Evolutionary conservation across 192 early-diverging fungal genomes (phyloP).

Genomic region (Mortierella claussenii): DNA sequence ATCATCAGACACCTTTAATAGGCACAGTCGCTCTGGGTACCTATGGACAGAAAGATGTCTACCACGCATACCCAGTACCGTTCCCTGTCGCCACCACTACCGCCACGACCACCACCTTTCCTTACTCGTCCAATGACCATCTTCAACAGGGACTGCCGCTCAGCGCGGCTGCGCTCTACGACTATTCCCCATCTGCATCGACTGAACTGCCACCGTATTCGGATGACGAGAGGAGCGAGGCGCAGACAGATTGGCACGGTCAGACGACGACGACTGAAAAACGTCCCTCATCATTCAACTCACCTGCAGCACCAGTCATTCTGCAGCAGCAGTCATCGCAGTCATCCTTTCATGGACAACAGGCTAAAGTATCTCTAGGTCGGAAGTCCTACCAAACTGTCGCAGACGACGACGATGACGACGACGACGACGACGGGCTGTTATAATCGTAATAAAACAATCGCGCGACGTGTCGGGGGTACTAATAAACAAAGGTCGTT

Average conservation of each 20-base stretch:
- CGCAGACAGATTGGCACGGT: conserved; percentile 37
- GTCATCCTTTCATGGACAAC: not conserved
- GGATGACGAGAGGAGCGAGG: conserved; percentile 28
- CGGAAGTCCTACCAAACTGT: conserved; percentile 25
- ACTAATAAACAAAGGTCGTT: too few relatives aligned
- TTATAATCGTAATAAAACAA: too few relatives aligned
- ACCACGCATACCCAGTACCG: not conserved
- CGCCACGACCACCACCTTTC: too few relatives aligned
- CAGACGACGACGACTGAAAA: conserved; percentile 12
- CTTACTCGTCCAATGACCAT: not conserved
- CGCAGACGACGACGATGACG: conserved; percentile 19
- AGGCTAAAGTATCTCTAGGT: conserved; percentile 10
- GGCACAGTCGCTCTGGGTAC: not conserved
- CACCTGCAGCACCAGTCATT: conserved; percentile 4
- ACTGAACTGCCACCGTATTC: conserved; percentile 7
- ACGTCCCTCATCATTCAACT: not conserved
- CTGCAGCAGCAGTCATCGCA: conserved; percentile 1
- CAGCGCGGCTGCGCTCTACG: conserved; percentile 8
- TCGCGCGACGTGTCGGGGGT: too few relatives aligned
- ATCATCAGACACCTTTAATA: conserved; percentile 8
- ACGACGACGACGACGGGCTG: too few relatives aligned
- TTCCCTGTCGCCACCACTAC: too few relatives aligned
- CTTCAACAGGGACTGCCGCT: not conserved
- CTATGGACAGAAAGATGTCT: conserved; percentile 4
- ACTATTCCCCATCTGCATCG: conserved; percentile 16